These are phyloP conservation scores for Stephania japonica DNA, from an alignment of 164 flowering plant genomes.

Conservation along the genomic window DNA sequence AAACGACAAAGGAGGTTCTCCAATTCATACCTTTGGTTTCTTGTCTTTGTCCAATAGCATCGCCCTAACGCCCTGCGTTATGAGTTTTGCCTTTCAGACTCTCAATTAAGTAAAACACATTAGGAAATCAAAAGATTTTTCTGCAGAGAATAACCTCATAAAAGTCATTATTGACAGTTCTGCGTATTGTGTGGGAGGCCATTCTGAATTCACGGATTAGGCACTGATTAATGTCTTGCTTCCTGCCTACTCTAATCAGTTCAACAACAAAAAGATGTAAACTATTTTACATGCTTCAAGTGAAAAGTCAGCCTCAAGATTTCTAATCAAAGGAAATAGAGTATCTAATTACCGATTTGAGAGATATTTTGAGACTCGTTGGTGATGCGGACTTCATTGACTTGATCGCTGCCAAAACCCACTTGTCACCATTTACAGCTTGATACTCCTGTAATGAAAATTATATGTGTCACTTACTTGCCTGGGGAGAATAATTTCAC, in stretches of 20 bases:
- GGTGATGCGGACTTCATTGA: slow-evolving; percentile 1
- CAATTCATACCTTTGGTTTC: slow-evolving; percentile 25
- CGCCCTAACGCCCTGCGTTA: slow-evolving; percentile 54
- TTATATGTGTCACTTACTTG: no score
- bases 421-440: not conserved
- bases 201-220: slow-evolving; percentile 71
- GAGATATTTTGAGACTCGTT: not conserved
- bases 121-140: not conserved
- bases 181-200: slow-evolving; percentile 54
- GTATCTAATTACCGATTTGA: not conserved
- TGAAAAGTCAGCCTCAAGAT: no score
- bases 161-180: slow-evolving; percentile 50
- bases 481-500: no score
- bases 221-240: slow-evolving; percentile 71
- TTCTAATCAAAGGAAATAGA: no score
- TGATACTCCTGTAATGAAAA: not conserved
- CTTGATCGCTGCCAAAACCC: slow-evolving; percentile 3
- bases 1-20: not conserved
- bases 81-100: not conserved
- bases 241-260: slow-evolving; percentile 63
- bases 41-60: slow-evolving; percentile 54
- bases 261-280: not conserved
- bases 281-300: not conserved
- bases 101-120: not conserved
- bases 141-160: slow-evolving; percentile 12